These are phyloP conservation scores for Fimicolochytrium jonesii DNA, from an alignment of 192 early-diverging fungal genomes.

Conservation along the genomic window DNA sequence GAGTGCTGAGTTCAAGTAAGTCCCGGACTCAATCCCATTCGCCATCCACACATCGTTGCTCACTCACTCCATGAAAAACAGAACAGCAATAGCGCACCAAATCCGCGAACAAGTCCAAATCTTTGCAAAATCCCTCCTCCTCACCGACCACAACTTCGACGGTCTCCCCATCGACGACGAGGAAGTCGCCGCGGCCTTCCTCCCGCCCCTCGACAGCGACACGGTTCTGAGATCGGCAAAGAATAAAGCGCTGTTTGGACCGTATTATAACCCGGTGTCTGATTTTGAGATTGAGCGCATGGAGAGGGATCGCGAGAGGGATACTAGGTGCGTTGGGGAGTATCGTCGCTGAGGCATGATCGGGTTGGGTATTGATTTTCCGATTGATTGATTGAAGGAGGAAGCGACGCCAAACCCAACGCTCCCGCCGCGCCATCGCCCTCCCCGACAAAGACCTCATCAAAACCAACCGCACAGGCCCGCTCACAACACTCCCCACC, in stretches of 20 bases:
- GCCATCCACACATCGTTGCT: neutral
- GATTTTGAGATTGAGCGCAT: conserved; percentile 63
- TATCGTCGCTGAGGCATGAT: conserved; percentile 1
- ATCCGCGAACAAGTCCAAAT: conserved; percentile 91
- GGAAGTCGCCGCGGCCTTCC: conserved; percentile 64
- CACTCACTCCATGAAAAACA: conserved; percentile 23
- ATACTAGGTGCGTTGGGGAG: conserved; percentile 43
- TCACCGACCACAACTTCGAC: conserved; percentile 77
- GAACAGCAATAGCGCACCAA: conserved; percentile 85
- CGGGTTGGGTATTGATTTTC: neutral
- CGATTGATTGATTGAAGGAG: too few species aligned
- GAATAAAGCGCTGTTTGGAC: conserved; percentile 22
- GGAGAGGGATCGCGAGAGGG: conserved; percentile 79
- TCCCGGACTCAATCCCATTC: neutral
- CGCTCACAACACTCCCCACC: too few species aligned
- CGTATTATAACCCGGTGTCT: conserved; percentile 22
- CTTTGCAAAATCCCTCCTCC: conserved; percentile 75
- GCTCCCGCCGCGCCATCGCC: conserved; percentile 52
- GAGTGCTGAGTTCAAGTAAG: conserved; percentile 80
- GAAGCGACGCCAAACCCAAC: conserved; percentile 78
- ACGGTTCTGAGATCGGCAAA: conserved; percentile 18
- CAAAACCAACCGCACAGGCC: conserved; percentile 59
- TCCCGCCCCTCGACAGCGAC: conserved; percentile 56
- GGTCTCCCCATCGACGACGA: conserved; percentile 73
- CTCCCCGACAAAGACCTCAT: conserved; percentile 66